Evolutionary conservation across 1,139 yeast species (phyloP), one percentile per base, ranked within the genome.

Genomic region (Yamadazyma membranifaciens): DNA sequence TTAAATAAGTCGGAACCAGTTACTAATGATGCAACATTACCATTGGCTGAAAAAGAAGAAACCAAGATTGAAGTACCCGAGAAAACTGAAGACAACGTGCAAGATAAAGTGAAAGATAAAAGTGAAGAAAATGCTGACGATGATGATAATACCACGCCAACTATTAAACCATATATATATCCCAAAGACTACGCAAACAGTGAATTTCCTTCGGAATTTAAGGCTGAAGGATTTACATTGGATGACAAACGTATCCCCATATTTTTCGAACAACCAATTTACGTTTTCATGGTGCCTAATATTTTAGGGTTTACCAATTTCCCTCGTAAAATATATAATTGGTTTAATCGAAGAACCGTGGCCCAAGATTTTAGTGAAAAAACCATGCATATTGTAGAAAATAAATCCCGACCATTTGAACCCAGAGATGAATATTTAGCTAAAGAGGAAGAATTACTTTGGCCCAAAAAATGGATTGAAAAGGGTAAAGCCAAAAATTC

Each of bases 391-490:
- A 69, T 85, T 3, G 82, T 87, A 5, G 69, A 78, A 44, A 78
- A 78, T 39, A 57, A 69, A 17, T 63, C 75, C 29, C 68, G 95
- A 36, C 77, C 80, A 3, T 87, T 81, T 54, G 73, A 69, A 39
- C 57, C 59, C 38, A 67, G 69, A 37, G 94, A 87, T 52, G 62
- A 76, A 32, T 66, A 70, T 31, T 62, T 75, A 51, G 85, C 82
- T 9, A 62, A 63, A 30, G 80, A 70, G 33, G 98, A 94, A 59
- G 98, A 92, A 58, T 58, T 64, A 13, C 95, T 88, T 51, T 94
- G 99, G 99, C 97, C 98, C 16, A 67, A 69, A 46, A 75, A 77
- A 46, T 94, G 97, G 96, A 85, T 87, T 33, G 74, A 79, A 47
- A 75, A 71, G 47, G 96, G 95, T 13, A 58, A 65, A 37, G 84